Percentiles rank a stretch among this genome's conserved stretches.
Evolutionary conservation across 2,329 filamentous ascomycete species (phyloP).

Genomic region (Fusarium keratoplasticum): DNA sequence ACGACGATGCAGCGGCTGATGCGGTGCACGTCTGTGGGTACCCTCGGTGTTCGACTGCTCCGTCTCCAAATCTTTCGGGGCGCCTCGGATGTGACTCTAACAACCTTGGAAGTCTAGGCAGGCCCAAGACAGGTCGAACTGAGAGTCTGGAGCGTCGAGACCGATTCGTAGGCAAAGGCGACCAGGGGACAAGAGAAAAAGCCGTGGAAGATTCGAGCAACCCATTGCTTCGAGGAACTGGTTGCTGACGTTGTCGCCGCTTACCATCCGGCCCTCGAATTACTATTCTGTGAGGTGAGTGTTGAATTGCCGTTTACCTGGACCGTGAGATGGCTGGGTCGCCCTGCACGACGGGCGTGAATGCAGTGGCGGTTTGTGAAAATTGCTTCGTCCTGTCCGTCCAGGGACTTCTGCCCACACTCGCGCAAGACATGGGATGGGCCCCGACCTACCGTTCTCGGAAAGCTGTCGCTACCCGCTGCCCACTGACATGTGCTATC

Average conservation of each 20-base stretch:
- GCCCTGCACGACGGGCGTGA: conserved; percentile 9
- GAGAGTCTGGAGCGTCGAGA: neutral
- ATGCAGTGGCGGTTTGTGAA: conserved; percentile 23
- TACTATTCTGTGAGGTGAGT: neutral
- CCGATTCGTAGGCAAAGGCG: neutral
- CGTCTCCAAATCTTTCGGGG: conserved; percentile 17
- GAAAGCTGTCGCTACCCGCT: conserved; percentile 12
- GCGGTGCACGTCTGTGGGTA: conserved; percentile 34
- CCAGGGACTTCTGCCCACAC: conserved; percentile 7
- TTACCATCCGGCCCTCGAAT: neutral
- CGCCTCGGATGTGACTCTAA: conserved; percentile 8
- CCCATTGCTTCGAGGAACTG: neutral
- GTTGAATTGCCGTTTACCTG: neutral
- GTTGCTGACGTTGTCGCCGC: neutral
- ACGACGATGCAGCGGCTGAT: conserved; percentile 27
- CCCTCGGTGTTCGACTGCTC: conserved; percentile 15
- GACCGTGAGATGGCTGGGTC: neutral
- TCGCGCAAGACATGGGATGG: conserved; percentile 6
- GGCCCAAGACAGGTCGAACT: neutral
- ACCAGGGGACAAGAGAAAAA: neutral
- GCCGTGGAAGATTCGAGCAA: neutral
- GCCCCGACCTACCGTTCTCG: conserved; percentile 10
- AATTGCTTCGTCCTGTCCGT: conserved; percentile 4
- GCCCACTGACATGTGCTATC: conserved; percentile 28
- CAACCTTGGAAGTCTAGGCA: conserved; percentile 3